These are phyloP conservation scores for Backusella sp. DNA, from an alignment of 192 early-diverging fungal genomes.

Conservation along the genomic window DNA sequence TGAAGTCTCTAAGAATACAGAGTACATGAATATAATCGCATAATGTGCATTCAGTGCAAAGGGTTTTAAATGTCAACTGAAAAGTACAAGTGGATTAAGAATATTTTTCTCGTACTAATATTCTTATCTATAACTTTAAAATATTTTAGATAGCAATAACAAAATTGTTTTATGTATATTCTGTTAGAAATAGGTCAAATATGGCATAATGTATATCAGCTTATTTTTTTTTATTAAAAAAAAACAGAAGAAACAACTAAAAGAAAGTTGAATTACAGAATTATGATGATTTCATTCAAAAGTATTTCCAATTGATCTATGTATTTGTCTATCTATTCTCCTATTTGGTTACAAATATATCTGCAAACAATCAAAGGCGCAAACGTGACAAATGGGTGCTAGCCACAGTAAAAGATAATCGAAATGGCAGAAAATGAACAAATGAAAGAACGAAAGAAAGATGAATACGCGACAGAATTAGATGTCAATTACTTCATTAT, in stretches of 20 bases:
- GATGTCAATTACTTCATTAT: neutral
- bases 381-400: neutral
- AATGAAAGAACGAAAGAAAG: neutral
- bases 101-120: neutral
- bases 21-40: neutral
- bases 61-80: neutral
- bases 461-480: neutral
- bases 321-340: neutral
- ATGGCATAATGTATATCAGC: neutral
- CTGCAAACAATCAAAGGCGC: neutral
- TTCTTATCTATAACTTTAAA: neutral
- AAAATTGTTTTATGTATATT: neutral
- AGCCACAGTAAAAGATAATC: neutral
- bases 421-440: neutral
- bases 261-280: neutral
- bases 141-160: neutral
- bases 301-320: neutral
- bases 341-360: neutral
- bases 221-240: neutral
- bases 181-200: neutral
- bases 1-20: neutral
- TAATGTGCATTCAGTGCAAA: neutral
- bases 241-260: neutral
- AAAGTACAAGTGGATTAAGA: neutral
- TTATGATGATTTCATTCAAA: neutral